Evolutionary conservation across 1,284 basidiomycete genomes (phyloP).

Genomic region (Puccinia hordei): DNA sequence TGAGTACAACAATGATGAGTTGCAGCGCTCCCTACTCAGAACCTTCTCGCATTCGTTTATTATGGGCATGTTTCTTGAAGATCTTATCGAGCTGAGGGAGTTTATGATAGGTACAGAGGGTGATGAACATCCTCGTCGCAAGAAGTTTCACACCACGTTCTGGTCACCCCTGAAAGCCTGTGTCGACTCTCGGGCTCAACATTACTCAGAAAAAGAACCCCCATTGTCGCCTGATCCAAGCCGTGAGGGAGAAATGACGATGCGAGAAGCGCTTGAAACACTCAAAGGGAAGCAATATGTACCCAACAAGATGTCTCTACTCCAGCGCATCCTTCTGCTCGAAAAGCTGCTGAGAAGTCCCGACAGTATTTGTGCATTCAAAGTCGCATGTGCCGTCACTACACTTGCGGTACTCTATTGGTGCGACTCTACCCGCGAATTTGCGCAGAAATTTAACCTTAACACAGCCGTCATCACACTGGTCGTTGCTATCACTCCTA

Average conservation of each 20-base stretch:
- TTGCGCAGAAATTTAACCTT: conserved; percentile 59
- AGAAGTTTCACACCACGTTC: conserved; percentile 58
- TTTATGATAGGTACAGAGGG: neutral
- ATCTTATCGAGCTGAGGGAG: conserved; percentile 22
- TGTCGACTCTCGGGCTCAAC: neutral
- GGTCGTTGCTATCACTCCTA: conserved; percentile 59
- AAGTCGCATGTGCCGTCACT: conserved; percentile 57
- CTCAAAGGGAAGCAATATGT: conserved; percentile 55
- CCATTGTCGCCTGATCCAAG: neutral
- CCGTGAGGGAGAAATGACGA: conserved; percentile 53
- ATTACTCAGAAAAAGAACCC: neutral
- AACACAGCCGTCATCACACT: conserved; percentile 59
- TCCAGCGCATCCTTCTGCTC: conserved; percentile 54
- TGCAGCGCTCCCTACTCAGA: conserved; percentile 16
- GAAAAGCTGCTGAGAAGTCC: conserved; percentile 55
- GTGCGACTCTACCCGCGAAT: conserved; percentile 54
- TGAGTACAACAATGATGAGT: conserved; percentile 5
- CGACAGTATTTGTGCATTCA: conserved; percentile 57
- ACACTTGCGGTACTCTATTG: conserved; percentile 57
- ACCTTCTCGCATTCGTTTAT: conserved; percentile 18
- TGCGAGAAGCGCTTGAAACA: conserved; percentile 59
- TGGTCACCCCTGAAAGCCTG: conserved; percentile 54
- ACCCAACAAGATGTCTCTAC: conserved; percentile 53
- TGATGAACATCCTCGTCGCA: conserved; percentile 22
- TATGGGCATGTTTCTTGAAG: conserved; percentile 19